Evolutionary conservation across 768 basidiomycete genomes (phyloP).

Genomic region (Hericium erinaceus): DNA sequence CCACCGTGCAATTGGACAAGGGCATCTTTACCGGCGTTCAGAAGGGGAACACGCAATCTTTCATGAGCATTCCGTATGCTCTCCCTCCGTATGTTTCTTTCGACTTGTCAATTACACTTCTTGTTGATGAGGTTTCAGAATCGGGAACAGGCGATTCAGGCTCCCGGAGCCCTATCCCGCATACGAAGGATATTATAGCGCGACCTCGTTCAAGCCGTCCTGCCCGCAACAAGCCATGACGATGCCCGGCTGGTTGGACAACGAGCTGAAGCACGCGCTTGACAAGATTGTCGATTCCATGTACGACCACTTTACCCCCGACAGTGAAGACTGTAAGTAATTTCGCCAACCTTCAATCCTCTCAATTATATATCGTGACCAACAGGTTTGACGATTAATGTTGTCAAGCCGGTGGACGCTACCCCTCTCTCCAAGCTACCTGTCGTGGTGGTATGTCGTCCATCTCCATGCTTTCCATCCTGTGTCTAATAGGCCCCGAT

Average conservation of each 20-base stretch:
- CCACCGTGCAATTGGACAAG: not conserved
- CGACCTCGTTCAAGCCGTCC: not conserved
- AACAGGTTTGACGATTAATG: constrained; percentile 16
- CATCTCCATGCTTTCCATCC: not conserved
- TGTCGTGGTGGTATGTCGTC: constrained; percentile 16
- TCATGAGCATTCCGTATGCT: not conserved
- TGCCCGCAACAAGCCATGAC: not conserved
- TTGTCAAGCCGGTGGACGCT: constrained; percentile 9
- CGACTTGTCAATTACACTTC: not conserved
- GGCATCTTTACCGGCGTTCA: not conserved
- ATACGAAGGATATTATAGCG: not conserved
- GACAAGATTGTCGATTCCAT: not conserved
- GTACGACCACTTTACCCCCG: not conserved
- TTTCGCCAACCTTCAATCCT: not conserved
- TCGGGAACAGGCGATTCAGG: not conserved
- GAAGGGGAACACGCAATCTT: not conserved
- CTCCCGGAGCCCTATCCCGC: not conserved
- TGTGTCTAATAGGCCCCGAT: not conserved
- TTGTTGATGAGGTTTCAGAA: not conserved
- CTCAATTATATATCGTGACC: not conserved
- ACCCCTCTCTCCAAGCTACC: constrained; percentile 10
- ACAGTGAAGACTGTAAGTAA: constrained; percentile 15
- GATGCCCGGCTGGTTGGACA: not conserved
- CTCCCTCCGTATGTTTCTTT: not conserved
- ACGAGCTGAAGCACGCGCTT: not conserved